These are phyloP conservation scores for Halophytophthora polymorphica DNA, from an alignment of 352 stramenopile species.

Conservation along the genomic window DNA sequence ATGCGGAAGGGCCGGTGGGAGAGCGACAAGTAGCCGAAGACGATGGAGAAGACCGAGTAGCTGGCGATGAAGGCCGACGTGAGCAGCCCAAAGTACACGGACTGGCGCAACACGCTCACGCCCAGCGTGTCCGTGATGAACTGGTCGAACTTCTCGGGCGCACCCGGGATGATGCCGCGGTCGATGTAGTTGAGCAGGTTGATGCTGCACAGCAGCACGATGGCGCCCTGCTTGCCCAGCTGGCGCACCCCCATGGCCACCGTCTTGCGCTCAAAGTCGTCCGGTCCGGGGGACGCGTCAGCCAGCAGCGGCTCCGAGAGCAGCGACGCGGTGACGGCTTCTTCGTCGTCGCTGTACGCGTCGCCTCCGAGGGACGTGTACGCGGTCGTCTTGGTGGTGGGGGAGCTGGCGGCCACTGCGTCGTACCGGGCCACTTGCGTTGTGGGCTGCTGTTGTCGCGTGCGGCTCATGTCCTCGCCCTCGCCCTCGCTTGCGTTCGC, in stretches of 20 bases:
- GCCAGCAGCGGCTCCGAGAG: conserved; percentile 23
- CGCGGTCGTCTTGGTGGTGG: not conserved
- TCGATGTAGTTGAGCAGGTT: conserved; percentile 95
- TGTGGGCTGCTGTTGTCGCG: no score
- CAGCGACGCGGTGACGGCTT: conserved; percentile 19
- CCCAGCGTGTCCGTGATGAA: conserved; percentile 87
- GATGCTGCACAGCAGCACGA: conserved; percentile 84
- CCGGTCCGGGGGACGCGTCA: not conserved
- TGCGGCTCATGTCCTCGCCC: no score
- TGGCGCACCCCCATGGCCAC: conserved; percentile 12
- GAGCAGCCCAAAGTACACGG: conserved; percentile 84
- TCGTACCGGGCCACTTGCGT: conserved; percentile 17
- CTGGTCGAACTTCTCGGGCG: conserved; percentile 88
- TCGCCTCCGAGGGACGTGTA: conserved; percentile 2
- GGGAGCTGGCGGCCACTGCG: conserved; percentile 1
- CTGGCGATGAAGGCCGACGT: conserved; percentile 94
- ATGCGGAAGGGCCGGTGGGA: conserved; percentile 88
- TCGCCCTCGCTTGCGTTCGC: no score
- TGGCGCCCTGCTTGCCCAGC: conserved; percentile 54
- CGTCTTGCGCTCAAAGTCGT: not conserved
- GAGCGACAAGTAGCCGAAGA: conserved; percentile 90
- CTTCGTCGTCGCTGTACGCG: conserved; percentile 15
- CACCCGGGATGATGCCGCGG: conserved; percentile 93
- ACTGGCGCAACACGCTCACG: conserved; percentile 56
- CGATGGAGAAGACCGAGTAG: conserved; percentile 89